phyloP scores from a whole-genome alignment of 202 grass and related monocot genomes.

The Thinopyrum obtusiflorum region DNA sequence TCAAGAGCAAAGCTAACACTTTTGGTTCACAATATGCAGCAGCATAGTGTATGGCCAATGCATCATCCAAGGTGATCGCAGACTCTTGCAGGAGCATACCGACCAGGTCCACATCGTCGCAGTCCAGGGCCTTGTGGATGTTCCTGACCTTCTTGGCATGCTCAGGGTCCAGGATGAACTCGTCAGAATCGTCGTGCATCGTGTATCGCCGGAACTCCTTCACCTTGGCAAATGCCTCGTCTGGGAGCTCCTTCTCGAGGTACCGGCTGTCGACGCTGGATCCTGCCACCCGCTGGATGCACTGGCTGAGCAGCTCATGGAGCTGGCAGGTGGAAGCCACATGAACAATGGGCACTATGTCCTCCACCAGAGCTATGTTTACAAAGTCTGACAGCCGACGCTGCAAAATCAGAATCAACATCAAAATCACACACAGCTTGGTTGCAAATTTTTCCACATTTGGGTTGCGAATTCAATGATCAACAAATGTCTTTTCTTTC shows the following conservation, averaged over 20 bases:
- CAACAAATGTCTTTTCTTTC: background rate
- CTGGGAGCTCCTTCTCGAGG: conserved; percentile 59
- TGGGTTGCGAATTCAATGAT: background rate
- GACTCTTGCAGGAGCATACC: conserved; percentile 37
- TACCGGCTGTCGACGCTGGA: conserved; percentile 27
- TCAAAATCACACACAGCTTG: background rate
- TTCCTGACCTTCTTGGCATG: conserved; percentile 51
- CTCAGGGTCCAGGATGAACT: conserved; percentile 23
- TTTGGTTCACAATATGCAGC: conserved; percentile 57
- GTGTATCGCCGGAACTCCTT: conserved; percentile 1
- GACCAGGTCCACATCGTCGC: conserved; percentile 54
- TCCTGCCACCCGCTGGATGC: conserved; percentile 34
- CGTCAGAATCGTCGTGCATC: background rate
- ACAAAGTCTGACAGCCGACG: conserved; percentile 52
- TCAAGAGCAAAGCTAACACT: conserved; percentile 36
- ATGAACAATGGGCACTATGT: conserved; percentile 39
- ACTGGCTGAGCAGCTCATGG: conserved; percentile 38
- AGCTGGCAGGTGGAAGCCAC: conserved; percentile 46
- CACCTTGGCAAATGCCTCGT: conserved; percentile 23
- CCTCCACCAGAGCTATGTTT: conserved; percentile 34
- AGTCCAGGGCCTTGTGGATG: conserved; percentile 60
- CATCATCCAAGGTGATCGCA: conserved; percentile 48
- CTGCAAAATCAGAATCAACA: conserved; percentile 39
- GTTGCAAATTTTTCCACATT: background rate
- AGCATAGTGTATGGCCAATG: conserved; percentile 60